Evolutionary conservation across 768 basidiomycete species (phyloP).

Genomic region (Sistotremastrum niveocremeum): DNA sequence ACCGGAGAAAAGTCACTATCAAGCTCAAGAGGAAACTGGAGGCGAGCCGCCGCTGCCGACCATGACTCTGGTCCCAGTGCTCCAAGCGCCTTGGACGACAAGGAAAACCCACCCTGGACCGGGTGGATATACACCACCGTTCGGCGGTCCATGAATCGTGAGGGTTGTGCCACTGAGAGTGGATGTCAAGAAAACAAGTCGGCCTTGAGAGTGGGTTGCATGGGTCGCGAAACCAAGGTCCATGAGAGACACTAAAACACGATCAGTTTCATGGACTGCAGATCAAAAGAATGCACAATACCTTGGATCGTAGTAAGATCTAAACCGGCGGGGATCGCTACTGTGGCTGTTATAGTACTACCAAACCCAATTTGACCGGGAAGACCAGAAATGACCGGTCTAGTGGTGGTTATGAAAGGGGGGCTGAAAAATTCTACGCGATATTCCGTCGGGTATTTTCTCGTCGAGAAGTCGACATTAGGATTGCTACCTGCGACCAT

Average conservation of each 20-base stretch:
- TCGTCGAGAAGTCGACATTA: conserved; percentile 18
- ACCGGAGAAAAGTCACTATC: too few relatives aligned
- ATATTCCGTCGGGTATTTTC: conserved; percentile 22
- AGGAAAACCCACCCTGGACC: conserved; percentile 18
- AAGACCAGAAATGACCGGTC: conserved; percentile 22
- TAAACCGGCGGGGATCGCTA: conserved; percentile 7
- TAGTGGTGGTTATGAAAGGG: conserved; percentile 25
- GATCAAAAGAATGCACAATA: not conserved
- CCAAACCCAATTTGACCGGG: conserved; percentile 26
- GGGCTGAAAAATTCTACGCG: conserved; percentile 28
- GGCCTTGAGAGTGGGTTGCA: conserved; percentile 23
- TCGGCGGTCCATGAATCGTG: conserved; percentile 22
- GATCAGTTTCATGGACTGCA: not conserved
- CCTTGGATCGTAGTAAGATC: conserved; percentile 1
- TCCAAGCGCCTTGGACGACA: conserved; percentile 15
- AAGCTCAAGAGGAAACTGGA: too few relatives aligned
- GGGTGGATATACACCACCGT: conserved; percentile 21
- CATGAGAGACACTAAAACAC: conserved; percentile 17
- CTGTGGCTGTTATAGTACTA: conserved; percentile 2
- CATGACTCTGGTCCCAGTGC: conserved; percentile 12
- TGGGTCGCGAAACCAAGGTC: conserved; percentile 30
- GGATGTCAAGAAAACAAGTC: conserved; percentile 21
- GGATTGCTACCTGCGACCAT: conserved; percentile 34
- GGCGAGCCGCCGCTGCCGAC: conserved; percentile 9
- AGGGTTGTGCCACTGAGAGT: conserved; percentile 16